Percentiles rank a stretch among this genome's conserved stretches.
Evolutionary conservation across 805 yeast genomes (phyloP).

Genomic region (Metschnikowia picachoensis): DNA sequence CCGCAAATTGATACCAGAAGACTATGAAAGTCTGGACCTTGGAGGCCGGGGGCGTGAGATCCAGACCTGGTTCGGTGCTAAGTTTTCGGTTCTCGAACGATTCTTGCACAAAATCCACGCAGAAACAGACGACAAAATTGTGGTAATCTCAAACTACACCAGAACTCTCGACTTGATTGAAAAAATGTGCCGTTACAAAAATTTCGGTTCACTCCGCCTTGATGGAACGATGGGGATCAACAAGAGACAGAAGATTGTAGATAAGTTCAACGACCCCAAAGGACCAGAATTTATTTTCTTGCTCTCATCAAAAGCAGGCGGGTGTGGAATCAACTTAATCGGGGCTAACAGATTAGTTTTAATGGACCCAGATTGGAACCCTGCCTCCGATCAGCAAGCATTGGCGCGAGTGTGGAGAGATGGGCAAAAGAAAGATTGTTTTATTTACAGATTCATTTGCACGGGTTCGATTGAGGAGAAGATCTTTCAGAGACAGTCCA

Average conservation of each 20-base stretch:
- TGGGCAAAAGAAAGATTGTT: constrained; percentile 96
- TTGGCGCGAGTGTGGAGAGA: constrained; percentile 98
- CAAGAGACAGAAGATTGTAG: constrained; percentile 91
- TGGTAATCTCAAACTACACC: constrained; percentile 89
- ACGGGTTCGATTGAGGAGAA: constrained; percentile 97
- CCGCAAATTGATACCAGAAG: constrained; percentile 65
- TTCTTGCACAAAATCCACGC: constrained; percentile 70
- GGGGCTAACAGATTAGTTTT: constrained; percentile 91
- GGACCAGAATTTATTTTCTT: constrained; percentile 84
- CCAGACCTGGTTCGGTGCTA: constrained; percentile 81
- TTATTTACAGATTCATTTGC: constrained; percentile 86
- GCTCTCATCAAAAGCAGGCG: constrained; percentile 95
- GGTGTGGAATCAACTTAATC: constrained; percentile 95
- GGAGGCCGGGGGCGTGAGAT: constrained; percentile 66
- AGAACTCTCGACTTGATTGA: constrained; percentile 91
- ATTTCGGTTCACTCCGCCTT: constrained; percentile 74
- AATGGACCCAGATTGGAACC: constrained; percentile 95
- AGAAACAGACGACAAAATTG: constrained; percentile 93
- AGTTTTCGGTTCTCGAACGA: constrained; percentile 78
- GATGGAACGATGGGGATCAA: constrained; percentile 93
- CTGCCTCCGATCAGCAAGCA: constrained; percentile 98
- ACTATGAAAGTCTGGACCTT: constrained; percentile 43
- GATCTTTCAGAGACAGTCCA: constrained; percentile 91
- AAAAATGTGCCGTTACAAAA: constrained; percentile 68
- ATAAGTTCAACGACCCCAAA: constrained; percentile 85